Conservation (phyloP, 2,329 filamentous ascomycete genomes). For the Teratosphaeria destructans region DNA sequence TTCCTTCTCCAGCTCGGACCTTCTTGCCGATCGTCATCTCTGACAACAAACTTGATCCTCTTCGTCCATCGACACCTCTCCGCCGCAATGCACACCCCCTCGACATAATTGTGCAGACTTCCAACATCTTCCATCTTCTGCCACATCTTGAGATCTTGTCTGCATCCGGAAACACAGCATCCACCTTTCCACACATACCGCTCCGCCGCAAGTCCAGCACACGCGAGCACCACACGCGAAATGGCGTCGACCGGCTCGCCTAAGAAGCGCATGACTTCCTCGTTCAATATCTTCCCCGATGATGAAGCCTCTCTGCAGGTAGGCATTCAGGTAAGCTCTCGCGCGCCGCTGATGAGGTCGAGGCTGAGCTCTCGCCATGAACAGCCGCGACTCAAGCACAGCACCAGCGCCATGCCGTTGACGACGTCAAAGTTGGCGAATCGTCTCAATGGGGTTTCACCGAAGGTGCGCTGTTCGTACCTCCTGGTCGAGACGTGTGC, state of each 20-base stretch:
- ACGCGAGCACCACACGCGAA: neutral
- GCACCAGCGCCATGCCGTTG: constrained; percentile 19
- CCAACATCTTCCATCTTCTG: neutral
- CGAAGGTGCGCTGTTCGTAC: constrained; percentile 3
- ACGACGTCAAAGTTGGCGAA: constrained; percentile 28
- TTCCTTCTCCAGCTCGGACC: neutral
- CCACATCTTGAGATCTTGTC: neutral
- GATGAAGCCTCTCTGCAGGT: neutral
- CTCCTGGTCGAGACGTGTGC: neutral
- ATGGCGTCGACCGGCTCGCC: constrained; percentile 10
- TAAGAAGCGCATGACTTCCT: constrained; percentile 8
- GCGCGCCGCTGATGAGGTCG: neutral
- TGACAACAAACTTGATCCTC: neutral
- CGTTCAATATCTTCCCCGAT: constrained; percentile 11
- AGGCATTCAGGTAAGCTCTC: constrained; percentile 3
- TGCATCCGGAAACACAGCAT: neutral
- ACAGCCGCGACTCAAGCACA: constrained; percentile 10
- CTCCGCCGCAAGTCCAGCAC: neutral
- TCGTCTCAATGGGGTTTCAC: constrained; percentile 8
- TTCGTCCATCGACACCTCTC: neutral
- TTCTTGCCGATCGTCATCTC: neutral
- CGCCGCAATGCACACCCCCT: neutral
- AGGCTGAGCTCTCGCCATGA: neutral
- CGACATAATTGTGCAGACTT: neutral
- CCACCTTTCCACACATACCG: neutral